These are phyloP conservation scores for Candida incommunis DNA, from an alignment of 805 yeast genomes.

Conservation along the genomic window DNA sequence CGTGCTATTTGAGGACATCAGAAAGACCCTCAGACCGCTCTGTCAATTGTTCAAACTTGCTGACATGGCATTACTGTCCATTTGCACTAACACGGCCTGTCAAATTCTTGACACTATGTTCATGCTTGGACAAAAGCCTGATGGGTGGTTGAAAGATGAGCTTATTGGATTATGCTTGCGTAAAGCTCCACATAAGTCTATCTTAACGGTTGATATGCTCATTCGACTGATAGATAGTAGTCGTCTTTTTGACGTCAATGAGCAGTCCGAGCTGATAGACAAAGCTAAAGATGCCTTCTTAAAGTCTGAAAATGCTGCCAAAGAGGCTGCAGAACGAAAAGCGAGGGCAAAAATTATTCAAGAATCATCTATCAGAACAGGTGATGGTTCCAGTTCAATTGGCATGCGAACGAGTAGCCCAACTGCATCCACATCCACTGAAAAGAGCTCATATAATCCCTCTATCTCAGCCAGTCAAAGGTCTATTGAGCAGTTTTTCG, in stretches of 20 bases:
- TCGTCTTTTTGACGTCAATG: neutral
- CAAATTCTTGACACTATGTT: neutral
- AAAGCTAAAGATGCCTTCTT: neutral
- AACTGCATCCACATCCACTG: too few species aligned
- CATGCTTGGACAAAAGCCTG: neutral
- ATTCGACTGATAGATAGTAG: neutral
- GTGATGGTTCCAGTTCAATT: too few species aligned
- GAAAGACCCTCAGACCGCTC: neutral
- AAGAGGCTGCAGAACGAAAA: too few species aligned
- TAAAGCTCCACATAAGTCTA: neutral
- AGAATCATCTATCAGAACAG: too few species aligned
- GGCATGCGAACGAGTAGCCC: too few species aligned
- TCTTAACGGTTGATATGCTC: neutral
- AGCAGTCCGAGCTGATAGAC: neutral
- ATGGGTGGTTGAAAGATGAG: neutral
- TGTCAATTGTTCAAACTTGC: constrained; percentile 2
- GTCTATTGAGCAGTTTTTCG: neutral
- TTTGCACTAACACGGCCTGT: neutral
- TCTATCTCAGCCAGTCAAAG: too few species aligned
- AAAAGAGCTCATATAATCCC: too few species aligned
- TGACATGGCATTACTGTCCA: neutral
- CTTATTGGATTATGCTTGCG: neutral
- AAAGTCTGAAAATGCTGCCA: too few species aligned
- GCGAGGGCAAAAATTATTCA: too few species aligned
- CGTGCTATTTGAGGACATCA: neutral